Evolutionary conservation across 1,139 yeast genomes (phyloP).

Genomic region (Suhomyces chickasaworum): DNA sequence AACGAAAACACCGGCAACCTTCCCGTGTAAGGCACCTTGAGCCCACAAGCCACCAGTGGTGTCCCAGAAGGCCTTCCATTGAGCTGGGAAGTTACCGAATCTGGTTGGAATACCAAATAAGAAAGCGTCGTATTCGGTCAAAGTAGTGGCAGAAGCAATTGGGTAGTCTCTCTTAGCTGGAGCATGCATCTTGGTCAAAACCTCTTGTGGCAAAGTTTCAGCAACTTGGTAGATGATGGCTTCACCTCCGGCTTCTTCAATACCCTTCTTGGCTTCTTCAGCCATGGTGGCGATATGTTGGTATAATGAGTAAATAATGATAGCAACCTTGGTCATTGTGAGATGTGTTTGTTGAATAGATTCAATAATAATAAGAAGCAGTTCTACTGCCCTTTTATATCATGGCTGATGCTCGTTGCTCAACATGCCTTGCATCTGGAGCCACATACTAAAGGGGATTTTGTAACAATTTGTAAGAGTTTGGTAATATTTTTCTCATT

Average conservation of each 20-base stretch:
- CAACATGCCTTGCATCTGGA: background rate
- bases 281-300: background rate
- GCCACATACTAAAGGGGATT: background rate
- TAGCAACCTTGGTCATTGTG: background rate
- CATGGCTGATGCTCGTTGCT: background rate
- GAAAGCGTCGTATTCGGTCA: conserved; percentile 39
- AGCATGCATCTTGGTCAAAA: background rate
- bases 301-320: background rate
- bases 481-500: background rate
- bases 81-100: conserved; percentile 42
- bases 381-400: background rate
- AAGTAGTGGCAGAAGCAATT: conserved; percentile 24
- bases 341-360: background rate
- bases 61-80: conserved; percentile 44
- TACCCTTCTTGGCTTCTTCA: background rate
- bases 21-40: conserved; percentile 37
- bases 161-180: background rate
- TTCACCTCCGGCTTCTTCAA: background rate
- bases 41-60: conserved; percentile 45
- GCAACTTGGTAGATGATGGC: background rate
- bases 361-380: background rate
- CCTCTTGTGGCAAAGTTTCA: background rate
- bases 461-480: background rate
- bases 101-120: conserved; percentile 44
- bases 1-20: conserved; percentile 41